Evolutionary conservation across 208 protist genomes (phyloP), one percentile per base, ranked within the genome.

Genomic region (Borovskyia barvae): DNA sequence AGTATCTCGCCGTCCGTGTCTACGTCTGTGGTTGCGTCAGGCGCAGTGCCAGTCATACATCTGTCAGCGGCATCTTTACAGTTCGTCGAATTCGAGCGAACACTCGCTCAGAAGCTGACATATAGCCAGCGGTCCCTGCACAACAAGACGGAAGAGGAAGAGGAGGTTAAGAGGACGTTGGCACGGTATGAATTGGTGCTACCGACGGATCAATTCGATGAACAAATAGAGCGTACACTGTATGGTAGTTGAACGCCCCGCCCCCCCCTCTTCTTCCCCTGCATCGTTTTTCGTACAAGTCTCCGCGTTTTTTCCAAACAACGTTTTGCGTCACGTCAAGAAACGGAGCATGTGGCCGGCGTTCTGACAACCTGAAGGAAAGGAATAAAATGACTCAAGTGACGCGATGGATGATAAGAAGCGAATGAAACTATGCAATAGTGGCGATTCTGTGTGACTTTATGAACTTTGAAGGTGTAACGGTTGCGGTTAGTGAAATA

Each of bases 171-270:
- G 14, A 17, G 29, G 15, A 28, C 51, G 8, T 43, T 72, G 0
- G 57, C 56, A 1, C 63, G 64, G 11, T 77, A 72, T 37, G 33
- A 72, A 15, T 41, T 62, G 1, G 71, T 69, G 33, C 28, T 77
- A 14, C 71, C 71, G 2, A 72, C 71, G 1, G 43, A 65, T 24
- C 42, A 48, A 19, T 72, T 68, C n/a, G 71, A 77, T 52, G 37
- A 49, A 2, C 50, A 59, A 33, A 60, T 77, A 26, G 56, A 64
- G 20, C 28, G 17, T 7, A 56, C 61, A 15, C 30, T 77, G 24
- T 62, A 76, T 17, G 53, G 55, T n/a, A 6, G 42, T 32, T 76
- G 30, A 63, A 9, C 20, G 33, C 47, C 4, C 19, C 17, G 39
- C 8, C 22, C 22, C 12, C 1, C 3, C 35, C 25, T 30, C 15